Conservation (phyloP, 305 asterid genomes). For the Rubia peregrina region DNA sequence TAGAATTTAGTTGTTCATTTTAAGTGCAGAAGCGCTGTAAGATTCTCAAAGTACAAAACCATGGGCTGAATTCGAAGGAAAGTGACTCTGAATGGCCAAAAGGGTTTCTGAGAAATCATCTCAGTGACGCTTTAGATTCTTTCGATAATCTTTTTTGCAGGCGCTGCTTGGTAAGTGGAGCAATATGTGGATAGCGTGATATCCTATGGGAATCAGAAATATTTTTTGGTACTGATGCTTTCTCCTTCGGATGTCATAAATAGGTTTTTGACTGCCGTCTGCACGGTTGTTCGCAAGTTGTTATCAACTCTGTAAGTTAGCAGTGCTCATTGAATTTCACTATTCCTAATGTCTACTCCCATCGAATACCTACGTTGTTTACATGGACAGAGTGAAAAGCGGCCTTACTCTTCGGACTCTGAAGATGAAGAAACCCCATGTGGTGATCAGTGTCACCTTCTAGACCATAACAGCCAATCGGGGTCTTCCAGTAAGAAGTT, state of each 20-base stretch:
- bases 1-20: neutral
- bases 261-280: slow-evolving; percentile 93
- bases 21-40: slow-evolving; percentile 70
- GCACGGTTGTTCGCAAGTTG: slow-evolving; percentile 84
- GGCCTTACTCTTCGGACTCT: slow-evolving; percentile 40
- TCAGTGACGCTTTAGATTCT: slow-evolving; percentile 73
- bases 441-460: slow-evolving; percentile 73
- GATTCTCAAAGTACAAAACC: slow-evolving; percentile 52
- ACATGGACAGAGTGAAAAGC: slow-evolving; percentile 65
- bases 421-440: slow-evolving; percentile 77
- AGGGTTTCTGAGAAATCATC: slow-evolving; percentile 54
- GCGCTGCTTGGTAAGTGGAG: slow-evolving; percentile 82
- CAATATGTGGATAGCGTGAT: neutral
- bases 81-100: slow-evolving; percentile 33
- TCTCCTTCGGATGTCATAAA: slow-evolving; percentile 18
- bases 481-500: slow-evolving; percentile 43
- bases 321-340: slow-evolving; percentile 13
- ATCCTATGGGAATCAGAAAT: neutral
- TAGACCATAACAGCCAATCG: slow-evolving; percentile 29
- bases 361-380: slow-evolving; percentile 20
- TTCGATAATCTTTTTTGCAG: slow-evolving; percentile 93
- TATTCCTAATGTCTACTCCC: slow-evolving; percentile 13
- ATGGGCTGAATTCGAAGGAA: slow-evolving; percentile 30
- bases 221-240: neutral
- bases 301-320: slow-evolving; percentile 58